phyloP scores from a whole-genome alignment of 83 land plant genomes.

The Diphasiastrum complanatum region DNA sequence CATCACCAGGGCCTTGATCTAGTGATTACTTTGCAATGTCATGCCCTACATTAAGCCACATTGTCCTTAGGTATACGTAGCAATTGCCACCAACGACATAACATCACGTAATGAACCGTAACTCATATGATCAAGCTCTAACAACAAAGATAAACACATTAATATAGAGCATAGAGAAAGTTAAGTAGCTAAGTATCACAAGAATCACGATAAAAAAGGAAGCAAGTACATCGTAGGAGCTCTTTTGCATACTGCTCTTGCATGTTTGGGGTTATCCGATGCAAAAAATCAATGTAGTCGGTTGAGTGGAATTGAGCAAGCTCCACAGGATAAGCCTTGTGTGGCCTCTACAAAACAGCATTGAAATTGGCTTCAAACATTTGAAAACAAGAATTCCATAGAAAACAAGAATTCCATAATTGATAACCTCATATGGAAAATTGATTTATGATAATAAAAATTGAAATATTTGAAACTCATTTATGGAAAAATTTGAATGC shows the following conservation, averaged over 20 bases:
- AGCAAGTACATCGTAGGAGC: conserved; percentile 63
- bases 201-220: too few relatives aligned
- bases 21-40: too few relatives aligned
- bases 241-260: conserved; percentile 62
- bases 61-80: too few relatives aligned
- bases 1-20: too few relatives aligned
- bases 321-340: conserved; percentile 95
- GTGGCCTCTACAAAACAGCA: conserved; percentile 69
- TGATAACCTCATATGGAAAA: too few relatives aligned
- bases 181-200: conserved; percentile 4
- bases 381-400: background rate
- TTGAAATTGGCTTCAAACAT: background rate
- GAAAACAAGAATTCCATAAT: background rate
- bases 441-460: too few relatives aligned
- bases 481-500: background rate
- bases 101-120: too few relatives aligned
- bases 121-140: too few relatives aligned
- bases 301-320: conserved; percentile 94
- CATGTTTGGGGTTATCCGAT: conserved; percentile 76
- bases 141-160: too few relatives aligned
- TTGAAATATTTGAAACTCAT: too few relatives aligned
- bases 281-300: conserved; percentile 90
- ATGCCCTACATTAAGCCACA: too few relatives aligned
- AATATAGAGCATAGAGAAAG: background rate
- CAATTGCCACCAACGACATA: too few relatives aligned